Base-by-base conservation (phyloP, 2,329 filamentous ascomycete species). In the Ceratocystis cacaofunesta region DNA sequence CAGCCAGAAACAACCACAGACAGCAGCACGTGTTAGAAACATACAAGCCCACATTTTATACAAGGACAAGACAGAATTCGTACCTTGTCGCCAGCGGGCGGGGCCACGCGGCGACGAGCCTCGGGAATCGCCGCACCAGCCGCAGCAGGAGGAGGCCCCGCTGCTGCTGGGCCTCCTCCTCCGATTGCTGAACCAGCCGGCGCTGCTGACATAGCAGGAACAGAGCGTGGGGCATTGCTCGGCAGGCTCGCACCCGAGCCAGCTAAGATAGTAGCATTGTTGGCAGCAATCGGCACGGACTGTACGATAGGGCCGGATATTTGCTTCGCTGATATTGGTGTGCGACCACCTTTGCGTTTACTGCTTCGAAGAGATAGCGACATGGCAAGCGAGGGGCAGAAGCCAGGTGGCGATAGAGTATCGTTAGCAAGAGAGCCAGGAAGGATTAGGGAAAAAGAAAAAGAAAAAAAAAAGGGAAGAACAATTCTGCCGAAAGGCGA, bases 311-410 rank as follows among this genome's bases (percentile, higher is more conserved):
- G 84, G 41, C 76, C 79, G 3, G 84, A 86, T 69, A 87, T 86
- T 72, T 86, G 82, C 69, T 79, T 78, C 32, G 83, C 80, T 72
- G 83, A 85, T 72, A 86, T 86, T 66, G 76, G 76, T 19, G 83
- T 82, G n/a, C 83, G 80, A 58, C 74, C 77, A 72, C 85, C 85
- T 70, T 84, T 78, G 74, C 85, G 86, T 65, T 76, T 73, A 32
- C 82, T 82, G 72, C 78, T 85, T 48, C 85, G 79, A 66, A 87
- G 79, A 66, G 85, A 87, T 70, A 86, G 83, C 15, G 83, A 84
- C 83, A 86, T 86, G 70, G 66, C 12, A 57, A 10, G 32, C 43
- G 19, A n/a, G 28, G 64, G 28, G 32, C 5, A 15, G 36, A 19
- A 55, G 22, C 22, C 36, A 55, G 15, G 41, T 36, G 41, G 36